phyloP scores from a whole-genome alignment of 1,139 yeast species.

The Candida pseudoviswanathii region DNA sequence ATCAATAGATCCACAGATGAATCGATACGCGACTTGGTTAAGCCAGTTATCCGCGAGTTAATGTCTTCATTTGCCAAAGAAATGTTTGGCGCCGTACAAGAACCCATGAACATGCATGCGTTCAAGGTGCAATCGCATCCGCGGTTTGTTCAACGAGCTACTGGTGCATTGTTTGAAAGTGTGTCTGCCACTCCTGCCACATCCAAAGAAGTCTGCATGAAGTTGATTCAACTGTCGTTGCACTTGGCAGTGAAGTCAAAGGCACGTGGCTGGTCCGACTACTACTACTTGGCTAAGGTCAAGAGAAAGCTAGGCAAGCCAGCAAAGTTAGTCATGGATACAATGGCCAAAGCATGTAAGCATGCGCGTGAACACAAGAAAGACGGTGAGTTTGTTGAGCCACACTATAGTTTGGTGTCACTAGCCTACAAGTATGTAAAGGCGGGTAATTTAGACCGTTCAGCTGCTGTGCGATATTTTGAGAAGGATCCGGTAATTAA shows the following conservation, averaged over 20 bases:
- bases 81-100: slow-evolving; percentile 58
- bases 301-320: slow-evolving; percentile 48
- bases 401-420: slow-evolving; percentile 69
- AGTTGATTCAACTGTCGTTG: slow-evolving; percentile 41
- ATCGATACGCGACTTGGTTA: slow-evolving; percentile 20
- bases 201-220: slow-evolving; percentile 30
- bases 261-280: slow-evolving; percentile 62
- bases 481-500: slow-evolving; percentile 32
- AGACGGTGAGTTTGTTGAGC: slow-evolving; percentile 64
- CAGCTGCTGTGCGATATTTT: slow-evolving; percentile 42
- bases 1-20: slow-evolving; percentile 46
- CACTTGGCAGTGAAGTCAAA: slow-evolving; percentile 46
- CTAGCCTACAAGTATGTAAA: slow-evolving; percentile 59
- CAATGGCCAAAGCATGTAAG: slow-evolving; percentile 30
- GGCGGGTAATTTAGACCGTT: slow-evolving; percentile 30
- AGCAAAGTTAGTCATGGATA: slow-evolving; percentile 34
- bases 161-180: slow-evolving; percentile 27
- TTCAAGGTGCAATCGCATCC: slow-evolving; percentile 44
- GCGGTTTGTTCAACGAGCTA: slow-evolving; percentile 29
- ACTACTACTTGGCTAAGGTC: slow-evolving; percentile 61
- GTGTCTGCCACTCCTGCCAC: slow-evolving; percentile 26
- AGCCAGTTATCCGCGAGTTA: slow-evolving; percentile 44
- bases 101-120: slow-evolving; percentile 70
- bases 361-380: slow-evolving; percentile 22
- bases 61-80: slow-evolving; percentile 64